Evolutionary conservation across 2,329 filamentous ascomycete species (phyloP).

Genomic region (Exutisphaerella laricina): DNA sequence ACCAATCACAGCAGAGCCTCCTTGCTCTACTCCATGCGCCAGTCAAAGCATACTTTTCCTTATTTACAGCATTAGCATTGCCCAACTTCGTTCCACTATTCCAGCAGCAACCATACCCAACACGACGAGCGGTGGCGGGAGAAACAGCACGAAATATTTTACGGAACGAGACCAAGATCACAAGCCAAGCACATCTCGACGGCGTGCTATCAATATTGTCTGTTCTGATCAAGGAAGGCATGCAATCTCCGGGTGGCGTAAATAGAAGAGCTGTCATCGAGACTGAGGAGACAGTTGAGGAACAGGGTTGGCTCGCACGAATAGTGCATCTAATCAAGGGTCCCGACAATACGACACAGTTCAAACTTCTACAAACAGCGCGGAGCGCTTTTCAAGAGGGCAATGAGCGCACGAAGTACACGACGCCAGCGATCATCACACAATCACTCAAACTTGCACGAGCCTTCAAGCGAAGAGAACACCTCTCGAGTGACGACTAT

Average conservation of each 20-base stretch:
- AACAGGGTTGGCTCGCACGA: slow-evolving; percentile 93
- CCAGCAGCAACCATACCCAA: slow-evolving; percentile 88
- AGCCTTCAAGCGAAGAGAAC: slow-evolving; percentile 82
- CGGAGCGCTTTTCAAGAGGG: slow-evolving; percentile 84
- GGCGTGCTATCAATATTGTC: slow-evolving; percentile 83
- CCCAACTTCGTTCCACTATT: slow-evolving; percentile 88
- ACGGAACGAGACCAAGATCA: slow-evolving; percentile 72
- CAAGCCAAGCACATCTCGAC: slow-evolving; percentile 72
- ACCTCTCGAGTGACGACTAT: slow-evolving; percentile 73
- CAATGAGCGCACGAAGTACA: slow-evolving; percentile 93
- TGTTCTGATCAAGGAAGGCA: slow-evolving; percentile 89
- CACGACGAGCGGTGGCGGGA: slow-evolving; percentile 80
- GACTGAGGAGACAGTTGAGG: slow-evolving; percentile 95
- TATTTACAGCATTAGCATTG: slow-evolving; percentile 92
- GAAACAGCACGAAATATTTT: slow-evolving; percentile 81
- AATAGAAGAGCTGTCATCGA: slow-evolving; percentile 69
- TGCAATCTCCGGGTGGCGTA: slow-evolving; percentile 69
- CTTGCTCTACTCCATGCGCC: slow-evolving; percentile 86
- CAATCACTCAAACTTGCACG: slow-evolving; percentile 83
- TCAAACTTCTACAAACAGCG: slow-evolving; percentile 77
- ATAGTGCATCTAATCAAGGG: slow-evolving; percentile 83
- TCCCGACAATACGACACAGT: slow-evolving; percentile 85
- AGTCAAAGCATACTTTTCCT: slow-evolving; percentile 80
- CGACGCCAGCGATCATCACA: slow-evolving; percentile 86
- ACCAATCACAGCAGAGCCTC: slow-evolving; percentile 79